Conservation (phyloP, 495 filamentous ascomycete genomes). For the Elasticomyces elasticus region DNA sequence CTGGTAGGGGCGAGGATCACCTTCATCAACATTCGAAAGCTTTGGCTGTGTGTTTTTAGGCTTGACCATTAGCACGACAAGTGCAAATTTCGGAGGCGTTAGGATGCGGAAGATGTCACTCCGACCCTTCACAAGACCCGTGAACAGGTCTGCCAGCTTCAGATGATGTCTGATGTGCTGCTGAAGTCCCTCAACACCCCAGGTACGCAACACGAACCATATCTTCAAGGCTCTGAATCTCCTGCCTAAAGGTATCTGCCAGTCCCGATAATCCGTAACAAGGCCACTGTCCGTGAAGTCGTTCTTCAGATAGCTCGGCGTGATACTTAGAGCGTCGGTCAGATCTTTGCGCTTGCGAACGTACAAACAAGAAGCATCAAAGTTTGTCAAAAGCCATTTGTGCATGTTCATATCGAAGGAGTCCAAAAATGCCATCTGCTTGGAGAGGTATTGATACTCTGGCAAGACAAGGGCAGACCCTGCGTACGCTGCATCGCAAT, state of each 20-base stretch:
- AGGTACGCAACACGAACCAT: conserved; percentile 90
- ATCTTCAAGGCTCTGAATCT: conserved; percentile 90
- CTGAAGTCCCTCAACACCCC: conserved; percentile 71
- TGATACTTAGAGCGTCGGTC: conserved; percentile 69
- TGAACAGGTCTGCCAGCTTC: conserved; percentile 60
- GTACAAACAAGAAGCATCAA: conserved; percentile 79
- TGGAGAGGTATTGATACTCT: conserved; percentile 63
- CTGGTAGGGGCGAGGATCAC: conserved; percentile 24
- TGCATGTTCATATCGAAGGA: conserved; percentile 95
- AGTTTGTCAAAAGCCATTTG: conserved; percentile 94
- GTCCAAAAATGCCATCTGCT: conserved; percentile 58
- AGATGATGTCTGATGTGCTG: conserved; percentile 59
- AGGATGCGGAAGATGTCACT: conserved; percentile 70
- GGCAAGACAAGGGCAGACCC: conserved; percentile 72
- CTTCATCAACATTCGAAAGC: background rate
- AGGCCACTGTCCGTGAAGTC: conserved; percentile 67
- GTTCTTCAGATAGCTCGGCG: conserved; percentile 74
- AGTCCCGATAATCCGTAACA: conserved; percentile 95
- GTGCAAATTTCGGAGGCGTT: conserved; percentile 62
- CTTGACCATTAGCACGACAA: conserved; percentile 65
- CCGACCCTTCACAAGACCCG: conserved; percentile 43
- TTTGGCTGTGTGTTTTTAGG: conserved; percentile 13
- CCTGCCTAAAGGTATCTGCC: conserved; percentile 91
- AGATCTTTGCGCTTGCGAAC: conserved; percentile 66
- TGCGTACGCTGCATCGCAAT: conserved; percentile 94